These are phyloP conservation scores for Phytophthora colocasiae DNA, from an alignment of 352 stramenopile species.

Conservation along the genomic window DNA sequence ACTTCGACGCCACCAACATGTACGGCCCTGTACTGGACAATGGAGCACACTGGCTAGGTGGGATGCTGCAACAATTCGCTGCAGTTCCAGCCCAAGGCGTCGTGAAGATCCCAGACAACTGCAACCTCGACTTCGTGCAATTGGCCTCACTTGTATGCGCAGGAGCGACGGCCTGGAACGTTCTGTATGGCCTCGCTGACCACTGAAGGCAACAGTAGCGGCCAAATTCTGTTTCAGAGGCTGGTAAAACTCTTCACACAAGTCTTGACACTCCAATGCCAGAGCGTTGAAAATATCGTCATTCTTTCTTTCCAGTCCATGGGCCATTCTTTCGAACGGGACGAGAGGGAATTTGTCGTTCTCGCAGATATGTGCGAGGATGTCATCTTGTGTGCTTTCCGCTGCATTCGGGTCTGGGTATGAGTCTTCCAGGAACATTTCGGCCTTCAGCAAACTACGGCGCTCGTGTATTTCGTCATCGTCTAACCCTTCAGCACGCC, in stretches of 20 bases:
- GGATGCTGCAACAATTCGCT: slow-evolving; percentile 29
- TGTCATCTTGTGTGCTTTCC: slow-evolving; percentile 52
- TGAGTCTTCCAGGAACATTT: slow-evolving; percentile 57
- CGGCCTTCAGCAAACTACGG: slow-evolving; percentile 53
- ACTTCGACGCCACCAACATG: slow-evolving; percentile 11
- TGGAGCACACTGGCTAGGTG: slow-evolving; percentile 15
- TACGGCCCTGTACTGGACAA: slow-evolving; percentile 20
- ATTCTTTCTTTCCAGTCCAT: slow-evolving; percentile 47
- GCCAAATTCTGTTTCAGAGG: slow-evolving; percentile 43
- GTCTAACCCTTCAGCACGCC: slow-evolving; percentile 48
- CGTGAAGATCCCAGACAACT: slow-evolving; percentile 23
- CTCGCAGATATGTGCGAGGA: slow-evolving; percentile 64
- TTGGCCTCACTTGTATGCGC: slow-evolving; percentile 32
- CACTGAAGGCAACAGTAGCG: slow-evolving; percentile 23
- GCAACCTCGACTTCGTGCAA: slow-evolving; percentile 27
- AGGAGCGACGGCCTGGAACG: slow-evolving; percentile 36
- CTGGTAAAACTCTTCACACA: slow-evolving; percentile 48
- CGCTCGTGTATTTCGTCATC: slow-evolving; percentile 60
- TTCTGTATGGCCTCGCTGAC: slow-evolving; percentile 39
- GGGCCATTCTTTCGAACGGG: slow-evolving; percentile 47
- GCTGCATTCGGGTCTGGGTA: slow-evolving; percentile 59
- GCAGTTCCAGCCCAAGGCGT: slow-evolving; percentile 19
- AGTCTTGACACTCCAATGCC: slow-evolving; percentile 41
- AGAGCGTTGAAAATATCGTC: slow-evolving; percentile 64
- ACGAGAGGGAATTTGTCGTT: slow-evolving; percentile 54